Evolutionary conservation across 2,329 filamentous ascomycete genomes (phyloP), one percentile per base, ranked within the genome.

Genomic region (Ophiostoma quercus): DNA sequence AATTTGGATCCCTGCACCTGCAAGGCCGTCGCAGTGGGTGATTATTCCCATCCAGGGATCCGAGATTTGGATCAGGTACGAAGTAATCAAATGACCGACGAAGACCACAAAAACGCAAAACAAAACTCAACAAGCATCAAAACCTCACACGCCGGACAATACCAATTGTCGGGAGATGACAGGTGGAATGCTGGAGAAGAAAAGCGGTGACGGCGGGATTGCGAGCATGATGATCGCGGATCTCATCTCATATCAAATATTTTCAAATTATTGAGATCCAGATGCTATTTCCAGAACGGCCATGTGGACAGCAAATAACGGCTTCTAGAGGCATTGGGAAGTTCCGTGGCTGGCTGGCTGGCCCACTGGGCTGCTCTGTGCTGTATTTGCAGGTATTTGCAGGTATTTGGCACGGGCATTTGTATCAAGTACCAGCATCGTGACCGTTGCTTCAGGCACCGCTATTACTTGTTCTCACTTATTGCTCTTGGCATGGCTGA

Each of bases 401-500:
- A 37, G 6, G 34, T 37, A 37, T 9, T 37, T 9, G 6, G 34
- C 12, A 41, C 39, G 0, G 12, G 3, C 11, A 14, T 29, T 57
- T 25, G 57, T 63, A 25, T n/a, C 43, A 47, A 8, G 16, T n/a
- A 47, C 43, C 29, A 29, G 57, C 22, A 57, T 34, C 57, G 60
- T 63, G 8, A 37, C 32, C 60, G 60, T 63, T 37, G 60, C 25
- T 32, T 62, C 25, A 34, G 57, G 57, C 54, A 60, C 57, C 57
- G 32, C 51, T 57, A 57, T 39, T 8, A 25, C 22, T n/a, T 62
- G 16, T 22, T 63, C 3, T 22, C 2, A 25, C 22, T n/a, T 62
- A 32, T 22, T 63, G 7, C 62, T 22, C 68, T 70, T 62, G 70
- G 66, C 68, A 39, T 62, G 70, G 66, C 66, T n/a, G 41, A 5